These are phyloP conservation scores for Dictyostelium brefeldianum DNA, from an alignment of 78 protist species.

Conservation along the genomic window DNA sequence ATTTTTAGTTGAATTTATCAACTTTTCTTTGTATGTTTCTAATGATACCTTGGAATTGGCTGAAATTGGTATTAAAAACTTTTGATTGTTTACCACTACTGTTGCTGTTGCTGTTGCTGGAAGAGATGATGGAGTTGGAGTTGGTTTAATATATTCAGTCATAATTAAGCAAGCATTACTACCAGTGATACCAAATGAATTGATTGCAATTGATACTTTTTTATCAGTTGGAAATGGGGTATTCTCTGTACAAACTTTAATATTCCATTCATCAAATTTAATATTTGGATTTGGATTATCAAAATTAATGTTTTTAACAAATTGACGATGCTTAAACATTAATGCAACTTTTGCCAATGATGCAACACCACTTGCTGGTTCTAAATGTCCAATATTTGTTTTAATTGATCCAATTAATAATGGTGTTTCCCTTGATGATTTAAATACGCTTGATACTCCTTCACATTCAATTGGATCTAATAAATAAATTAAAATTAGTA, in stretches of 20 bases:
- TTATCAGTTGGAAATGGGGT: constrained; percentile 27
- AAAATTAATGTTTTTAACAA: constrained; percentile 59
- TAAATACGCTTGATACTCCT: constrained; percentile 49
- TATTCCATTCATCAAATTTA: constrained; percentile 58
- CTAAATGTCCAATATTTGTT: constrained; percentile 87
- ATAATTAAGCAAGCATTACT: constrained; percentile 76
- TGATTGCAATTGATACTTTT: constrained; percentile 51
- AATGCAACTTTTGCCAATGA: constrained; percentile 61
- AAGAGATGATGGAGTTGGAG: too few relatives aligned
- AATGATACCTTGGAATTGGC: constrained; percentile 34
- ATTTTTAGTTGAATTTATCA: not conserved
- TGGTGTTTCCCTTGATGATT: constrained; percentile 11
- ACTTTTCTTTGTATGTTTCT: not conserved
- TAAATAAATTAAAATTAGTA: not conserved
- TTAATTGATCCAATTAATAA: constrained; percentile 80
- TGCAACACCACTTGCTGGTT: constrained; percentile 85
- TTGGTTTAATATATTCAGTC: not conserved
- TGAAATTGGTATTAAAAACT: constrained; percentile 42
- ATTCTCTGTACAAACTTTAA: constrained; percentile 36
- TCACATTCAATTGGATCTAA: constrained; percentile 89
- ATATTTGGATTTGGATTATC: constrained; percentile 43
- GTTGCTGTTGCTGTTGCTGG: not conserved
- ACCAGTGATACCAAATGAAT: constrained; percentile 85
- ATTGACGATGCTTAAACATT: constrained; percentile 31
- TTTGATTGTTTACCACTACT: not conserved